phyloP scores from a whole-genome alignment of 345 rosid genomes.

The Aquilaria malaccensis region DNA sequence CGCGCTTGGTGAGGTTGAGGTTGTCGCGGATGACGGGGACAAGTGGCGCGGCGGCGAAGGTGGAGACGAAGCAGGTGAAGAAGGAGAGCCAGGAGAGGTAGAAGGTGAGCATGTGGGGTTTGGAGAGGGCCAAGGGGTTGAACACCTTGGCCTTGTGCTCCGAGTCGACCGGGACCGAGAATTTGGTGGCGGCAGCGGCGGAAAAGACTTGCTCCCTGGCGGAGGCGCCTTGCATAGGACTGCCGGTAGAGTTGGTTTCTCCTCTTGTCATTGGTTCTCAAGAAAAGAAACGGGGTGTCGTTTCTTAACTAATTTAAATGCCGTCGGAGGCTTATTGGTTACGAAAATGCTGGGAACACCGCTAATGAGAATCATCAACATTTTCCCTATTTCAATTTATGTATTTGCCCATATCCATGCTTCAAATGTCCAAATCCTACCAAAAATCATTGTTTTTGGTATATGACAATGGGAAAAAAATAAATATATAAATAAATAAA shows the following conservation, averaged over 20 bases:
- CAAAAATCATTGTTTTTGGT: too few species aligned
- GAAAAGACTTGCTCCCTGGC: slow-evolving; percentile 13
- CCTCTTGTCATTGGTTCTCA: background rate
- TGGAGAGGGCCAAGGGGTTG: slow-evolving; percentile 58
- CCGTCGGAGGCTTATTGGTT: too few species aligned
- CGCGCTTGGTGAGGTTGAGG: slow-evolving; percentile 58
- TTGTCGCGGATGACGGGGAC: slow-evolving; percentile 82
- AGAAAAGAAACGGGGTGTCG: background rate
- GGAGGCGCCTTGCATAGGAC: slow-evolving; percentile 16
- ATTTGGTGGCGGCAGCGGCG: slow-evolving; percentile 4
- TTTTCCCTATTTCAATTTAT: too few species aligned
- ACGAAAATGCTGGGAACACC: too few species aligned
- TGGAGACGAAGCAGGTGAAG: slow-evolving; percentile 80
- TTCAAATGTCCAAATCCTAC: too few species aligned
- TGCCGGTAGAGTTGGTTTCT: slow-evolving; percentile 8
- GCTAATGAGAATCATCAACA: too few species aligned
- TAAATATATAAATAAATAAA: too few species aligned
- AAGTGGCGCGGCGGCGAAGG: slow-evolving; percentile 89
- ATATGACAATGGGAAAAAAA: too few species aligned
- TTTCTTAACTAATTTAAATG: too few species aligned
- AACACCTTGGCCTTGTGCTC: slow-evolving; percentile 83
- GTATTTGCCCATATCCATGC: too few species aligned
- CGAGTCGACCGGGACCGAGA: slow-evolving; percentile 50
- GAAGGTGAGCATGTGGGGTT: slow-evolving; percentile 88
- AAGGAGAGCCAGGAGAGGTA: slow-evolving; percentile 93